Evolutionary conservation across 2,329 filamentous ascomycete genomes (phyloP), one percentile per base, ranked within the genome.

Genomic region (Colletotrichum costaricense): DNA sequence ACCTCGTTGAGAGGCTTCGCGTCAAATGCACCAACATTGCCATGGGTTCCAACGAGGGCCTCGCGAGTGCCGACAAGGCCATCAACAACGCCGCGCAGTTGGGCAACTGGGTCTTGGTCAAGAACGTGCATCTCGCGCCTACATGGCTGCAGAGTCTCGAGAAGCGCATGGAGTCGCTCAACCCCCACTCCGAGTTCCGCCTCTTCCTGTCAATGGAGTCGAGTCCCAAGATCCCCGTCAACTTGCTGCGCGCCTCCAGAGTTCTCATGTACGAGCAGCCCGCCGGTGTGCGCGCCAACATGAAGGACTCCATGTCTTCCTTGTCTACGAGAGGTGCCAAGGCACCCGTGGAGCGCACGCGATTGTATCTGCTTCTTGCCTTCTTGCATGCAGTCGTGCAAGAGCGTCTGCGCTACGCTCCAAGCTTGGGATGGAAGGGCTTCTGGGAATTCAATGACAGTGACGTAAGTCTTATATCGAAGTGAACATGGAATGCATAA

Each of bases 361-460:
- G 97, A 76, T 86, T 99, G 65, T 98, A 99, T 80, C 88, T 99
- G 60, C 87, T 99, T 62, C 89, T 99, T 49, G 97, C 94, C 3
- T 98, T 99, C 89, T 82, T 99, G 78, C 97, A 99, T 81, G 97
- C 97, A 7, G 95, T 99, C 49, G 92, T 98, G 12, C 97, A 99
- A 82, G 97, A 99, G 83, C 90, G 97, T 78, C 87, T 99, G 75
- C 93, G 97, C 75, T 99, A 99, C 82, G 95, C 96, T 28, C 97
- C 97, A 0, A 96, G 90, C 70, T 87, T 99, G 68, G 97, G 97
- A 74, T 99, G 97, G 97, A 98, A 97, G 86, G 95, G 95, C 67
- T 98, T 98, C 88, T 99, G 97, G 97, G 97, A 99, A 84, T 99
- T 99, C 84, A 99, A 99, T 81, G 97, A 99, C 83, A 97, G 95